Conservation (phyloP, 768 basidiomycete genomes). For the Chalciporus pseudorubinellus region DNA sequence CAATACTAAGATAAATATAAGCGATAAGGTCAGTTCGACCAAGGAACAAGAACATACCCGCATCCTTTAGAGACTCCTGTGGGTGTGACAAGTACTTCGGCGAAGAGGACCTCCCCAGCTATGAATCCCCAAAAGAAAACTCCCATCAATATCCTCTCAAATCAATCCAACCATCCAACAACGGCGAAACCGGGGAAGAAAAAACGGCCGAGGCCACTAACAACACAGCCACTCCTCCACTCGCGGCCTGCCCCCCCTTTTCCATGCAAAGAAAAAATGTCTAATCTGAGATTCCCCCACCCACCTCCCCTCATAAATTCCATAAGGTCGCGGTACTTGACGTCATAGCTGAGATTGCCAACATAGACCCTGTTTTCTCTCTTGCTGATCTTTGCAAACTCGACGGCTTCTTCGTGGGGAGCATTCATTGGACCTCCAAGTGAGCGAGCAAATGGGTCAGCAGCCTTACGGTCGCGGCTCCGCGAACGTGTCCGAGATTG, state of each 20-base stretch:
- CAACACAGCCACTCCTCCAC: conserved; percentile 28
- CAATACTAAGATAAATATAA: conserved; percentile 62
- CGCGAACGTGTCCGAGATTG: conserved; percentile 49
- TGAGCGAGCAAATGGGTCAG: conserved; percentile 72
- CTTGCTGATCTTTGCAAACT: conserved; percentile 95
- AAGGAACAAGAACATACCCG: conserved; percentile 65
- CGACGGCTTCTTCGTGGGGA: conserved; percentile 88
- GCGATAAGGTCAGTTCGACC: neutral
- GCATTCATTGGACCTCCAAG: conserved; percentile 90
- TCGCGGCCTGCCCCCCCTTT: conserved; percentile 30
- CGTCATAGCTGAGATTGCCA: conserved; percentile 98
- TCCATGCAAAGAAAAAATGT: conserved; percentile 48
- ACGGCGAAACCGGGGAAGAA: conserved; percentile 40
- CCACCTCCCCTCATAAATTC: conserved; percentile 99
- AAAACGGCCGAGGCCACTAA: conserved; percentile 40
- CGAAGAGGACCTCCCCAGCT: conserved; percentile 99
- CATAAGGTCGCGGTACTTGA: conserved; percentile 98
- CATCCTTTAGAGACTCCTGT: conserved; percentile 98
- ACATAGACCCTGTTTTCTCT: conserved; percentile 98
- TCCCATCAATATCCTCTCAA: conserved; percentile 91
- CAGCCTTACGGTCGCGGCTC: conserved; percentile 58
- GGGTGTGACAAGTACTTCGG: conserved; percentile 97
- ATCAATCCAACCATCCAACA: conserved; percentile 51
- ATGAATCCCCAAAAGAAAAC: conserved; percentile 85
- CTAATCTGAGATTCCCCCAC: conserved; percentile 74